These are phyloP conservation scores for Helminthosporium solani DNA, from an alignment of 2,329 filamentous ascomycete genomes.

Conservation along the genomic window DNA sequence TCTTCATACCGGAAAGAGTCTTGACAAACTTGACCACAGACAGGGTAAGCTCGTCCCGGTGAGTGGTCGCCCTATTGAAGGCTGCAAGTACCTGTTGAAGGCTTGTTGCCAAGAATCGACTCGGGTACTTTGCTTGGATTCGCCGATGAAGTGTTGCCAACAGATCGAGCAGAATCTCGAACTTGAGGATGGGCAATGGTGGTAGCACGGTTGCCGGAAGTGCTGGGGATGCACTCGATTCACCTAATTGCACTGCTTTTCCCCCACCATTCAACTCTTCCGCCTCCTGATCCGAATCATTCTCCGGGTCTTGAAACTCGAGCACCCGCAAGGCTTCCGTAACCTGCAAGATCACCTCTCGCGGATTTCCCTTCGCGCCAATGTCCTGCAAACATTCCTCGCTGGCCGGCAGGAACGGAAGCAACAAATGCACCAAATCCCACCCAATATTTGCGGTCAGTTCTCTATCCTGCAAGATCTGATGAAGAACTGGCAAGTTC, in stretches of 20 bases:
- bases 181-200: slow-evolving; percentile 55
- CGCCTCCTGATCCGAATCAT: slow-evolving; percentile 57
- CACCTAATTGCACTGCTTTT: slow-evolving; percentile 27
- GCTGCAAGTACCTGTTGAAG: slow-evolving; percentile 69
- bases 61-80: slow-evolving; percentile 60
- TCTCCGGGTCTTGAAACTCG: slow-evolving; percentile 51
- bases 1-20: slow-evolving; percentile 64
- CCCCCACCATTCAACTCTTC: slow-evolving; percentile 18
- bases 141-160: slow-evolving; percentile 71
- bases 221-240: slow-evolving; percentile 35
- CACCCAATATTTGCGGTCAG: slow-evolving; percentile 78
- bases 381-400: slow-evolving; percentile 72
- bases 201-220: slow-evolving; percentile 23
- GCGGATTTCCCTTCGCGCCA: slow-evolving; percentile 74
- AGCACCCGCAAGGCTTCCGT: slow-evolving; percentile 69
- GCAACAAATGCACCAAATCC: slow-evolving; percentile 76
- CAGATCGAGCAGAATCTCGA: slow-evolving; percentile 69
- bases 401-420: slow-evolving; percentile 65
- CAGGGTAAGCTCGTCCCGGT: slow-evolving; percentile 65
- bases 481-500: slow-evolving; percentile 66
- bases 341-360: slow-evolving; percentile 79
- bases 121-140: slow-evolving; percentile 75
- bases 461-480: slow-evolving; percentile 66
- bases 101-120: slow-evolving; percentile 75
- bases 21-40: slow-evolving; percentile 70